These are phyloP conservation scores for Chaetomium fimeti DNA, from an alignment of 495 filamentous ascomycete species.

Conservation along the genomic window DNA sequence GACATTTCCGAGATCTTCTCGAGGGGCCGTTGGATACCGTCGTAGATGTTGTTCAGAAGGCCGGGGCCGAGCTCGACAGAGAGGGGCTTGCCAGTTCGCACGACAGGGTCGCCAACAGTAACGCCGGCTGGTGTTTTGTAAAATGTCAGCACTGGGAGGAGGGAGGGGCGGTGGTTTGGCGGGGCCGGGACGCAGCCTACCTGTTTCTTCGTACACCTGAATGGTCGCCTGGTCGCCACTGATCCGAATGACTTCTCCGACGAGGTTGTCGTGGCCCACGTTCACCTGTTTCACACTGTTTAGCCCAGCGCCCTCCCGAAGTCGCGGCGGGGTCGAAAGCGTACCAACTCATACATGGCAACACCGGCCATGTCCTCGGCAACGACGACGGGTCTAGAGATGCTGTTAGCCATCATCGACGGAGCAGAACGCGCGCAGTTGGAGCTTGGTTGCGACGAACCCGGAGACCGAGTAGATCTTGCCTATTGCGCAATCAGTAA, in stretches of 20 bases:
- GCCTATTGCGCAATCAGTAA: slow-evolving; percentile 40
- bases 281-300: slow-evolving; percentile 55
- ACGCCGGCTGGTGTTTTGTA: slow-evolving; percentile 67
- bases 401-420: slow-evolving; percentile 27
- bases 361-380: slow-evolving; percentile 98
- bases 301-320: slow-evolving; percentile 41
- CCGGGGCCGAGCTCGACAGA: slow-evolving; percentile 97
- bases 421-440: not conserved
- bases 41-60: slow-evolving; percentile 98
- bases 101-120: slow-evolving; percentile 91
- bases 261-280: slow-evolving; percentile 84
- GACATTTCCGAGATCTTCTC: slow-evolving; percentile 73
- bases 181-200: slow-evolving; percentile 47
- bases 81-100: slow-evolving; percentile 86
- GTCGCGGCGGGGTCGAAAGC: not conserved
- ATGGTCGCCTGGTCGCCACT: slow-evolving; percentile 93
- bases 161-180: not conserved
- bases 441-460: slow-evolving; percentile 46
- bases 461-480: slow-evolving; percentile 81
- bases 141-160: slow-evolving; percentile 8
- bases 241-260: slow-evolving; percentile 98
- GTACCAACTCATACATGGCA: slow-evolving; percentile 97
- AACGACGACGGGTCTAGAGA: slow-evolving; percentile 81
- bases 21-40: slow-evolving; percentile 95
- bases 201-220: slow-evolving; percentile 98